These are phyloP conservation scores for Chlorencoelia australis DNA, from an alignment of 2,329 filamentous ascomycete genomes.

Conservation along the genomic window DNA sequence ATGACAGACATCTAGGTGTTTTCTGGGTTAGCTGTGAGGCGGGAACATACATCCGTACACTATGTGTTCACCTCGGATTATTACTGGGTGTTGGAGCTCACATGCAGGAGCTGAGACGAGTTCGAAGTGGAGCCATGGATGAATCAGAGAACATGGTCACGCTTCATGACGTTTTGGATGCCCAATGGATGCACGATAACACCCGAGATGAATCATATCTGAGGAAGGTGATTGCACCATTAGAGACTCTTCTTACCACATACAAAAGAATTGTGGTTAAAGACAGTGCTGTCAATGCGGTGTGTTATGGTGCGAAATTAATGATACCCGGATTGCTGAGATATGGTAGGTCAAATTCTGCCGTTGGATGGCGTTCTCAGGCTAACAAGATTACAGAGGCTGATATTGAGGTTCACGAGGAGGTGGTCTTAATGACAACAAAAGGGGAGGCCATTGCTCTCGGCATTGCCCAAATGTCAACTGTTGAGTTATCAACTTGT, in stretches of 20 bases:
- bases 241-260: conserved; percentile 81
- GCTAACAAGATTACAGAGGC: conserved; percentile 47
- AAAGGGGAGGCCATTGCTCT: conserved; percentile 98
- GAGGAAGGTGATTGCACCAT: conserved; percentile 78
- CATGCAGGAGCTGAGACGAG: conserved; percentile 96
- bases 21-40: conserved; percentile 99
- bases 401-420: conserved; percentile 87
- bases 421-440: conserved; percentile 96
- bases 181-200: conserved; percentile 94
- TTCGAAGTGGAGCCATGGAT: conserved; percentile 89
- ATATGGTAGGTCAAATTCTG: conserved; percentile 52
- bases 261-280: conserved; percentile 99
- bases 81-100: conserved; percentile 76
- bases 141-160: conserved; percentile 85
- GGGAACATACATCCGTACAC: conserved; percentile 95
- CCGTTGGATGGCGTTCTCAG: conserved; percentile 5
- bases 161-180: conserved; percentile 89
- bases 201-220: conserved; percentile 89
- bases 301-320: conserved; percentile 97
- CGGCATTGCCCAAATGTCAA: conserved; percentile 95
- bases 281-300: conserved; percentile 90
- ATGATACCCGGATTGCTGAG: conserved; percentile 95
- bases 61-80: conserved; percentile 85
- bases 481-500: conserved; percentile 91
- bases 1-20: conserved; percentile 90